Percentiles rank a stretch among this genome's conserved stretches.
Conservation (phyloP, 2,329 filamentous ascomycete species). For the Nigrospora sphaerica region DNA sequence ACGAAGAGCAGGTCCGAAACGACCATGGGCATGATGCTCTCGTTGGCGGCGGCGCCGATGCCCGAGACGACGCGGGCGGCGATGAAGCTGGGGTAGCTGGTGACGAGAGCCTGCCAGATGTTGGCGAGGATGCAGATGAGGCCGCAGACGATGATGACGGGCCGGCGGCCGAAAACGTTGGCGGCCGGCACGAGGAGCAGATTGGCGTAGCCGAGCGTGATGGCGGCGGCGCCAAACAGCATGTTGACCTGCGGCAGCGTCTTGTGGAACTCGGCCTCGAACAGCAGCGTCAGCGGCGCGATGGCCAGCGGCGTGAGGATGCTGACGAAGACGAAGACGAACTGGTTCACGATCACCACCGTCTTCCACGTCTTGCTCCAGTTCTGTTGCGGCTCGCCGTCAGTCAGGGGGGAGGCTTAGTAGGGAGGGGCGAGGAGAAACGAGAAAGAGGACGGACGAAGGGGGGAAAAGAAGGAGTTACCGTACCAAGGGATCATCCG, state of each 20-base stretch:
- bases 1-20: conserved; percentile 22
- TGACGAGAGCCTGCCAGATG: conserved; percentile 22
- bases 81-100: conserved; percentile 21
- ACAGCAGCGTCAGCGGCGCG: conserved; percentile 25
- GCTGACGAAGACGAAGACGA: conserved; percentile 24
- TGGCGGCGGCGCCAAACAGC: conserved; percentile 23
- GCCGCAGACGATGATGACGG: conserved; percentile 21
- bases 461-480: background rate
- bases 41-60: conserved; percentile 22
- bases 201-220: conserved; percentile 25
- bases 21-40: conserved; percentile 26
- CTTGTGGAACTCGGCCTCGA: conserved; percentile 24
- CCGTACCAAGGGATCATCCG: conserved; percentile 15
- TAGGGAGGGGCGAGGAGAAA: background rate
- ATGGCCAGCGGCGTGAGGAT: conserved; percentile 27
- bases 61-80: conserved; percentile 23
- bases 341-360: conserved; percentile 23
- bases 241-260: conserved; percentile 24
- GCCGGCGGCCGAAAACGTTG: conserved; percentile 24
- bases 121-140: conserved; percentile 21
- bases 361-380: conserved; percentile 23
- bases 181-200: conserved; percentile 24
- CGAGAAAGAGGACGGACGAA: too few species aligned
- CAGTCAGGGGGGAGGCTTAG: background rate
- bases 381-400: conserved; percentile 12